Base-by-base conservation (phyloP, 495 filamentous ascomycete species). In the Elaphomyces granulatus region DNA sequence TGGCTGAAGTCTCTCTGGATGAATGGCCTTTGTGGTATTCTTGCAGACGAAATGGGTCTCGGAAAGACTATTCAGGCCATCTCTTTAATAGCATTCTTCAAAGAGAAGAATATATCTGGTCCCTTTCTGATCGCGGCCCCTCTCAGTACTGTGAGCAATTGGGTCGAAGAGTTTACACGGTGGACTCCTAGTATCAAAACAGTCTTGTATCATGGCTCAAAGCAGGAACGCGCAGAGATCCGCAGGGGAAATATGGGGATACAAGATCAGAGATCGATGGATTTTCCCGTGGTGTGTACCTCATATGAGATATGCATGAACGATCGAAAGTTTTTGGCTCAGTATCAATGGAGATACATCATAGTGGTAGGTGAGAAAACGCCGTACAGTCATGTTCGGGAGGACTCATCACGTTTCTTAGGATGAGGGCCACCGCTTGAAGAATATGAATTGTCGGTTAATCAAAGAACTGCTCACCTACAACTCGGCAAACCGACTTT, bases 51-150 rank as follows among this genome's bases (percentile, higher is more conserved):
- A 58, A 98, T 98, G 90, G 90, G 90, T 1, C 58, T 96, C 18
- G 88, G 88, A 48, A 96, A 96, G 65, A 96, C 88, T 0, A 71
- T 98, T 2, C 90, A 98, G 59, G 83, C 87, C 0, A 96, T 96
- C 30, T 81, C 85, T 0, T 74, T 96, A 43, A 72, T 96, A 31
- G 90, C 90, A 0, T 81, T 88, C 46, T 63, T 96, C 17, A 75
- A 87, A 52, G 87, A 94, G 52, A 80, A 87, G 41, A 78, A 85
- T 36, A 72, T 78, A 12, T 82, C 85, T 10, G 90, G 90, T 0
- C 90, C 90, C 0, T 93, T 94, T 53, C 55, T 98, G 20, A 83
- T 98, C 38, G 74, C 87, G 19, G 87, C 85, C 3, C 90, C 90
- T 0, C 61, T 98, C 34, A 94, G 85, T 48, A 95, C 90, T 0